These are phyloP conservation scores for Amyloporia xantha DNA, from an alignment of 768 basidiomycete genomes.

Conservation along the genomic window DNA sequence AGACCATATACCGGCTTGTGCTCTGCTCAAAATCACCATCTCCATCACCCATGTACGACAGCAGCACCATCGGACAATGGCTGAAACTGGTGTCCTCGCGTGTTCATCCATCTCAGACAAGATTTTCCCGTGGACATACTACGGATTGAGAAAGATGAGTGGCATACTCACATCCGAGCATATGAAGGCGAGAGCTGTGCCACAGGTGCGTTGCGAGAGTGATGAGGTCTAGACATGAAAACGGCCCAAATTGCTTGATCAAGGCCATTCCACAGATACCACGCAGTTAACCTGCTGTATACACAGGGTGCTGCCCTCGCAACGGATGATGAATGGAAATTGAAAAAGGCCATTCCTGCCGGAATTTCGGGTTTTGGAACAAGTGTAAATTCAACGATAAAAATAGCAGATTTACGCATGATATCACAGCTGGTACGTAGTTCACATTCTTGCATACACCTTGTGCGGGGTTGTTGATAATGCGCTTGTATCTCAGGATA, in stretches of 20 bases:
- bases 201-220: constrained; percentile 10
- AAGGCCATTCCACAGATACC: no score
- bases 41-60: background rate
- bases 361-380: background rate
- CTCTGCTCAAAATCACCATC: no score
- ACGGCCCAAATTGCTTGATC: background rate
- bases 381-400: no score
- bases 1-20: constrained; percentile 20
- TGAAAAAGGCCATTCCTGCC: background rate
- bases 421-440: no score
- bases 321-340: constrained; percentile 14
- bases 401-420: no score
- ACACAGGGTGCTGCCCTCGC: no score
- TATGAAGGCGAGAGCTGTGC: constrained; percentile 7
- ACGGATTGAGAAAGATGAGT: constrained; percentile 7
- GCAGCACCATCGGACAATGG: constrained; percentile 25
- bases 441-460: background rate
- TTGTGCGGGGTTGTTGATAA: background rate
- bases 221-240: background rate
- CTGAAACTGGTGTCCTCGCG: constrained; percentile 13
- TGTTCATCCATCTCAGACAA: constrained; percentile 7
- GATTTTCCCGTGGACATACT: constrained; percentile 8
- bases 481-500: background rate
- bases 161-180: constrained; percentile 7
- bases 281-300: no score